Evolutionary conservation across 2,329 filamentous ascomycete genomes (phyloP).

Genomic region (Sporothrix brasiliensis): DNA sequence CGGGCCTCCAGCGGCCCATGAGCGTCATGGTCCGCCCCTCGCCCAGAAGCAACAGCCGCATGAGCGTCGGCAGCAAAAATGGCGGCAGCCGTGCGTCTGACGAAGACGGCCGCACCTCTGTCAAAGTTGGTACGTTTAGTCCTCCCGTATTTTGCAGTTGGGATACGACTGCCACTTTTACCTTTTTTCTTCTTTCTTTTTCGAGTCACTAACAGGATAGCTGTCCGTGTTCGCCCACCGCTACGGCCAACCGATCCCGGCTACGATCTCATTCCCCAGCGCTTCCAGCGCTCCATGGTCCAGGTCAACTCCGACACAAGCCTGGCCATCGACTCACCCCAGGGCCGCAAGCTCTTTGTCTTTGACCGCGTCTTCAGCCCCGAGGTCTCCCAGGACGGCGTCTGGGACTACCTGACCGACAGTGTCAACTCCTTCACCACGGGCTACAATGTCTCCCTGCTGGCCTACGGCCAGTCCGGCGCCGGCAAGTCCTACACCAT

Average conservation of each 20-base stretch:
- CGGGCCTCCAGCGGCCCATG: slow-evolving; percentile 69
- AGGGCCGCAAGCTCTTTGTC: slow-evolving; percentile 92
- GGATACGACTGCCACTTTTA: not conserved
- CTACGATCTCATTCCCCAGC: slow-evolving; percentile 91
- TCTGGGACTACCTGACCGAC: slow-evolving; percentile 93
- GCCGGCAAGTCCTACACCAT: slow-evolving; percentile 99
- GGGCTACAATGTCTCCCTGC: slow-evolving; percentile 96
- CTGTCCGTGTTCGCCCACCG: slow-evolving; percentile 88
- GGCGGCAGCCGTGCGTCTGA: slow-evolving; percentile 83
- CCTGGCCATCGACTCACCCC: slow-evolving; percentile 84
- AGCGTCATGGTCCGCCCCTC: slow-evolving; percentile 78
- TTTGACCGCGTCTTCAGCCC: slow-evolving; percentile 94
- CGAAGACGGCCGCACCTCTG: slow-evolving; percentile 85
- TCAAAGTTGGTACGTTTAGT: slow-evolving; percentile 81
- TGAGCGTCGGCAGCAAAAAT: slow-evolving; percentile 79
- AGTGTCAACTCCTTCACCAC: slow-evolving; percentile 88
- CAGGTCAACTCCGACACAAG: slow-evolving; percentile 85
- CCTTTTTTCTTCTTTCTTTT: slow-evolving; percentile 32
- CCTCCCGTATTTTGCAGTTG: not conserved
- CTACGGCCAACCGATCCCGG: slow-evolving; percentile 83
- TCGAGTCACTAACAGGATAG: slow-evolving; percentile 51
- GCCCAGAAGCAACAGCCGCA: slow-evolving; percentile 74
- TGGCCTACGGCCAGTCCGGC: slow-evolving; percentile 96
- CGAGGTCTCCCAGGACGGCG: slow-evolving; percentile 79
- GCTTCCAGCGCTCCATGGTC: slow-evolving; percentile 91